Base-by-base conservation (phyloP, 805 yeast species). In the Yamadazyma tumulicola region DNA sequence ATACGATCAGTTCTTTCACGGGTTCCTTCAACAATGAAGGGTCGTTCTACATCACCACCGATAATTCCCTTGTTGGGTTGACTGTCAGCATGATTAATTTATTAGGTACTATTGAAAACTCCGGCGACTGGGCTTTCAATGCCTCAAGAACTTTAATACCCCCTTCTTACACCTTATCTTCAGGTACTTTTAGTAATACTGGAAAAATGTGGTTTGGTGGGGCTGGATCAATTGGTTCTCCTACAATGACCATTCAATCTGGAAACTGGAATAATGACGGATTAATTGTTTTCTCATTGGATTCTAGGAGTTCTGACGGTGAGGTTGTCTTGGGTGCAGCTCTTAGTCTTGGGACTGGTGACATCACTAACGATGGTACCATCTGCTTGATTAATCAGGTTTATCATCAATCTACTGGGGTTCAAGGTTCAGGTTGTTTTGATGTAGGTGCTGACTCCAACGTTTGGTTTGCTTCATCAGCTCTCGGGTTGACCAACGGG, bases 21-120 rank as follows among this genome's bases (percentile, higher is more conserved):
- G 63, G 65, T 21, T 16, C 28, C 14, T 40, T 59, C 14, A 31
- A 42, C 32, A 45, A 35, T 22, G 43, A 49, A 8, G 60, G 59
- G 22, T 15, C 24, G 10, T 28, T 47, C 17, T 49, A 45, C 26
- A 34, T 52, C 18, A 22, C 51, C 9, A 37, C 49, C 11, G 38
- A 37, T 15, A 26, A 29, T 18, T 11, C 21, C 9, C 16, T 39
- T 8, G 16, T 47, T 26, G 48, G 45, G 9, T 39, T 50, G 29
- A 37, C 39, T 3, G 47, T 48, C 9, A 29, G 34, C 13, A 33
- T 42, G 3, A 16, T 34, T 2, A 41, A 41, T 20, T n/a, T 34
- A 7, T 10, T 36, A 5, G 33, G 39, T n/a, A 22, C 26, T 12
- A 18, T 52, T 28, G 30, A 26, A 4, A 55, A 55, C 29, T 19